Evolutionary conservation across 768 basidiomycete genomes (phyloP).

Genomic region (Mycena capillaripes): DNA sequence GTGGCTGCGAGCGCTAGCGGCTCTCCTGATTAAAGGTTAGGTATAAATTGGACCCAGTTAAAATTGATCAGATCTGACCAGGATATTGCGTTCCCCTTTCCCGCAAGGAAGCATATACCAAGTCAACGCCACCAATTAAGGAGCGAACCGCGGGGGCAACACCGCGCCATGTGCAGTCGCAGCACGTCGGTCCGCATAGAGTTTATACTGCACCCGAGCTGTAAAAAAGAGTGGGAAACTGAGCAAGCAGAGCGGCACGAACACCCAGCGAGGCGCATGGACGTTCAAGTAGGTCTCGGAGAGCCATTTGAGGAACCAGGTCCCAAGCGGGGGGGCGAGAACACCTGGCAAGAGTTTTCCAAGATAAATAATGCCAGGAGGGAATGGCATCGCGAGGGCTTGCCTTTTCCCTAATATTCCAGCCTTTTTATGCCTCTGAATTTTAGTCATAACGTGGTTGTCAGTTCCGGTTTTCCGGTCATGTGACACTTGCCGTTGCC

Average conservation of each 20-base stretch:
- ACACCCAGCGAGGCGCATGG: not conserved
- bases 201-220: not conserved
- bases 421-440: not conserved
- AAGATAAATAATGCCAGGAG: constrained; percentile 17
- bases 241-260: constrained; percentile 1
- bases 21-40: constrained; percentile 10
- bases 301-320: constrained; percentile 21
- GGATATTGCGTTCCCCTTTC: constrained; percentile 6
- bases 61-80: not conserved
- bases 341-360: constrained; percentile 2
- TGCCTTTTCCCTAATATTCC: not conserved
- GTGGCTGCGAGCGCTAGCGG: not conserved
- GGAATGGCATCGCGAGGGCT: not conserved
- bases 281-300: not conserved
- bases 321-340: constrained; percentile 5
- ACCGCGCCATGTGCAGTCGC: constrained; percentile 24
- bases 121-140: constrained; percentile 30
- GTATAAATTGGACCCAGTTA: not conserved
- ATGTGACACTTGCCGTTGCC: too few species aligned
- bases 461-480: not conserved
- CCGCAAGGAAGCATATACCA: not conserved
- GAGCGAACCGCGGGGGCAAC: constrained; percentile 12
- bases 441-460: not conserved
- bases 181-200: not conserved
- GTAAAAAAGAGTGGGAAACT: constrained; percentile 26